Percentiles rank a stretch among this genome's conserved stretches.
Evolutionary conservation across 2,329 filamentous ascomycete species (phyloP).

Genomic region (Aspergillus sp.): DNA sequence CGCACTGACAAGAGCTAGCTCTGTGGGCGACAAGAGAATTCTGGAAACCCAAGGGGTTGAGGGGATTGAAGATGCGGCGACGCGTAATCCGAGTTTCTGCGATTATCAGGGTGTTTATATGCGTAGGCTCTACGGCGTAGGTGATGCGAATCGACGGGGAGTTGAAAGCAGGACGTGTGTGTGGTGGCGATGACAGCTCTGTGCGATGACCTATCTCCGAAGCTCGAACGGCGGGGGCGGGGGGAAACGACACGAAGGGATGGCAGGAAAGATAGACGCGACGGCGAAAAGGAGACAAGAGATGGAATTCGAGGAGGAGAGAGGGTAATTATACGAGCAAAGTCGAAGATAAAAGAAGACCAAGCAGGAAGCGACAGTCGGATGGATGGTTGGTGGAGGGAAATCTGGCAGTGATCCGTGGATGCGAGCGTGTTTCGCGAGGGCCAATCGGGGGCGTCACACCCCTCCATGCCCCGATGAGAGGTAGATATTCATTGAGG

Average conservation of each 20-base stretch:
- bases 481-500: slow-evolving; percentile 18
- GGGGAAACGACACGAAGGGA: slow-evolving; percentile 1
- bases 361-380: not conserved
- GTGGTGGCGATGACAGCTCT: slow-evolving; percentile 17
- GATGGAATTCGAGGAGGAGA: slow-evolving; percentile 1
- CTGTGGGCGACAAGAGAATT: slow-evolving; percentile 25
- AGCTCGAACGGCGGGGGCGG: slow-evolving; percentile 1
- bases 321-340: not conserved
- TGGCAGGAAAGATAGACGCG: slow-evolving; percentile 7
- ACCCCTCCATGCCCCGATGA: slow-evolving; percentile 35
- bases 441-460: slow-evolving; percentile 29
- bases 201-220: slow-evolving; percentile 10
- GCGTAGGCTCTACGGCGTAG: not conserved
- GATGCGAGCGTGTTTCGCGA: slow-evolving; percentile 8
- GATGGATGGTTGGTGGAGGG: too few species aligned
- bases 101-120: not conserved
- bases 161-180: not conserved
- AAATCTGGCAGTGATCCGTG: slow-evolving; percentile 7
- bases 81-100: slow-evolving; percentile 8
- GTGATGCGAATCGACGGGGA: not conserved
- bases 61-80: slow-evolving; percentile 10
- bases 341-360: not conserved
- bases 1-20: slow-evolving; percentile 74
- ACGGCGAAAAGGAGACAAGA: slow-evolving; percentile 10
- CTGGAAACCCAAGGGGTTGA: slow-evolving; percentile 8